phyloP scores from a whole-genome alignment of 352 stramenopile species.

The Stephanocyclus meneghinianus region DNA sequence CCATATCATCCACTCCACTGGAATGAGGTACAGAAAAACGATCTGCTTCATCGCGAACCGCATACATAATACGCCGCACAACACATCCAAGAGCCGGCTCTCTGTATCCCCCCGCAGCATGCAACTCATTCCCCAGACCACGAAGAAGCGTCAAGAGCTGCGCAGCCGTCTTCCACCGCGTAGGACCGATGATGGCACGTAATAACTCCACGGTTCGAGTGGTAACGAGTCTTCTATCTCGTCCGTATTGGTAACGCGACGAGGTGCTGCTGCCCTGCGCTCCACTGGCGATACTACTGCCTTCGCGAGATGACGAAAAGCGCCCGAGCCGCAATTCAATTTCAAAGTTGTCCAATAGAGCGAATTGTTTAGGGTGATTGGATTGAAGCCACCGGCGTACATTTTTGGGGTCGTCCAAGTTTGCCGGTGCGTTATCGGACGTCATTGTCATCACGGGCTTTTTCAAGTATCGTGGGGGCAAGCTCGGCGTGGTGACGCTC shows the following conservation, averaged over 20 bases:
- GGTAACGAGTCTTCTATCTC: slow-evolving; percentile 58
- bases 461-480: too few relatives aligned
- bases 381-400: slow-evolving; percentile 57
- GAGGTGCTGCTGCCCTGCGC: background rate
- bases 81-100: slow-evolving; percentile 80
- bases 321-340: slow-evolving; percentile 67
- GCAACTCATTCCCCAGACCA: slow-evolving; percentile 70
- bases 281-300: background rate
- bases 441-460: background rate
- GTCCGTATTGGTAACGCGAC: slow-evolving; percentile 41
- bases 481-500: too few relatives aligned
- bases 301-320: slow-evolving; percentile 32
- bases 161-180: slow-evolving; percentile 70
- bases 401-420: slow-evolving; percentile 44
- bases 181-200: slow-evolving; percentile 73
- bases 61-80: slow-evolving; percentile 75
- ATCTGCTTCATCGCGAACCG: slow-evolving; percentile 72
- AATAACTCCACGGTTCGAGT: slow-evolving; percentile 73
- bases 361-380: slow-evolving; percentile 63
- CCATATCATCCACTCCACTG: slow-evolving; percentile 21
- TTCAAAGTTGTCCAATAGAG: slow-evolving; percentile 72
- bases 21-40: background rate
- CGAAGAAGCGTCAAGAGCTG: slow-evolving; percentile 71
- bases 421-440: slow-evolving; percentile 3
- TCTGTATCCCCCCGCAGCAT: slow-evolving; percentile 64